These are phyloP conservation scores for Sanghuangporus baumii DNA, from an alignment of 1,284 basidiomycete species.

Conservation along the genomic window DNA sequence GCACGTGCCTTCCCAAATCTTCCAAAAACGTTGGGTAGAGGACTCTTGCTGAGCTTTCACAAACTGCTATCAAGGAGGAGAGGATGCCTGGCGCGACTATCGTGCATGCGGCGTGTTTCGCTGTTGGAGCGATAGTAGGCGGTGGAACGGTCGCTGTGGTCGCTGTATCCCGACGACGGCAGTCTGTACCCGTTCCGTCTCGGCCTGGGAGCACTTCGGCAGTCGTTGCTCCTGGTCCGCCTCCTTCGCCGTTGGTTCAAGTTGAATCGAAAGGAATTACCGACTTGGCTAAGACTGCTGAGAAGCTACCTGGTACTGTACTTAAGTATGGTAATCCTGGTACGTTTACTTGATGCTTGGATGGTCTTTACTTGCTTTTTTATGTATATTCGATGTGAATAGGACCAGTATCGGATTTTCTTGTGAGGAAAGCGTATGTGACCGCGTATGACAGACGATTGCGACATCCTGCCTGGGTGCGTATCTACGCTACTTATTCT, in stretches of 20 bases:
- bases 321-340: slow-evolving; percentile 76
- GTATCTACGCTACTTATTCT: slow-evolving; percentile 21
- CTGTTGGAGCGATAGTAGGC: slow-evolving; percentile 64
- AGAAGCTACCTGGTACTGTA: slow-evolving; percentile 32
- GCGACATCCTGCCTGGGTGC: slow-evolving; percentile 89
- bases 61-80: background rate
- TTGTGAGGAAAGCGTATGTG: slow-evolving; percentile 79
- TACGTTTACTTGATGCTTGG: slow-evolving; percentile 26
- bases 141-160: slow-evolving; percentile 56
- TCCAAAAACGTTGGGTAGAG: background rate
- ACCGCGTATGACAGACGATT: slow-evolving; percentile 88
- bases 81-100: slow-evolving; percentile 41
- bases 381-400: slow-evolving; percentile 2
- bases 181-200: background rate
- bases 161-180: slow-evolving; percentile 22
- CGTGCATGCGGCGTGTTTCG: slow-evolving; percentile 63
- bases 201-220: background rate
- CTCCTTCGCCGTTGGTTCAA: slow-evolving; percentile 43
- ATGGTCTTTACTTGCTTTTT: background rate
- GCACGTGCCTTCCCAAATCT: background rate
- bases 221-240: slow-evolving; percentile 12
- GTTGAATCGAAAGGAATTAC: slow-evolving; percentile 40
- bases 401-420: slow-evolving; percentile 83
- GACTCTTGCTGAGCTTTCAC: background rate
- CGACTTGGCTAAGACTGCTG: slow-evolving; percentile 25